Evolutionary conservation across 441 rosid genomes (phyloP), one percentile per base, ranked within the genome.

Genomic region (Pelargonium cotyledonis): DNA sequence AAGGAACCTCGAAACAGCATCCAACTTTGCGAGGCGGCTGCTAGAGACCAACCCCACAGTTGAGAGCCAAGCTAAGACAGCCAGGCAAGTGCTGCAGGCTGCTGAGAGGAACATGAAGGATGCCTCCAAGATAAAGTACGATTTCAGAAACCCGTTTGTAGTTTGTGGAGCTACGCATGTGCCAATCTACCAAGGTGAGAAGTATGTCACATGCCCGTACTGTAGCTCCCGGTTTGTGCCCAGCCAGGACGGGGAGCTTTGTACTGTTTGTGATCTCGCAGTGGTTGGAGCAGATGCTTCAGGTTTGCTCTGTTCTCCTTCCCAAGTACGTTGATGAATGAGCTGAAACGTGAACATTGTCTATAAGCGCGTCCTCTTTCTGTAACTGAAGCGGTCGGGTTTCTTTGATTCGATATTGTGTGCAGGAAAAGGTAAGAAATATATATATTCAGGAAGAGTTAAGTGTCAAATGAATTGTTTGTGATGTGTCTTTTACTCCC

Each of bases 241-340:
- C 12, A 69, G 72, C 80, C 88, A 86, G 72, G 95, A 85, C 73
- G 95, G 93, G 21, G 76, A 81, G 75, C 82, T 88, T 66, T 92
- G 98, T 64, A 46, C 85, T 0, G 95, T 92, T 8, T 92, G 96
- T 78, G 96, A 90, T 77, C 90, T 92, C 49, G 86, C 98, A 1
- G 88, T 87, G 12, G 79, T 88, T n/a, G 96, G 98, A 2, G 88
- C 90, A 43, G 96, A 92, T 77, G 93, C 97, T 57, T 86, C 93
- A 8, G 93, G 93, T 51, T 79, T 88, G 80, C 73, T 85, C 16
- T 79, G 97, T 70, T 91, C 97, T 46, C 87, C 86, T 5, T 70
- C 94, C 53, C 97, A 88, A 79, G 75, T 85, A 61, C 85, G 91
- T 43, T 87, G 78, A 87, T 51, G 14, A 11, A 19, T 64, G 58